Conservation (phyloP, 129 eudicot genomes). For the Tagetes patula region DNA sequence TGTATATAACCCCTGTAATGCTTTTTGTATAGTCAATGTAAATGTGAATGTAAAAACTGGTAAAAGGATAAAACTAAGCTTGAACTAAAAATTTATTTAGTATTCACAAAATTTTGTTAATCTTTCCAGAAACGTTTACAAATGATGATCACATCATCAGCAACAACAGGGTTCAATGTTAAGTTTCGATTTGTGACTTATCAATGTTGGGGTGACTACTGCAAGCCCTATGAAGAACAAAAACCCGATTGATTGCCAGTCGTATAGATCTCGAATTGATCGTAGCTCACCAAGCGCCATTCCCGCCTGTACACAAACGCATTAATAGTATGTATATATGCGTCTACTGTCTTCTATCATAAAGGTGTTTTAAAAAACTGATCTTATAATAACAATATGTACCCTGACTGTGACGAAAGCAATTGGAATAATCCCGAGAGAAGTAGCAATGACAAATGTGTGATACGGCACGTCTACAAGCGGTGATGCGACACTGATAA, state of each 20-base stretch:
- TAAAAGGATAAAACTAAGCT: no score
- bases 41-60: no score
- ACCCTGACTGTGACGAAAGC: conserved; percentile 74
- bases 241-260: conserved; percentile 63
- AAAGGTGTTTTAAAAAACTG: neutral
- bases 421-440: conserved; percentile 56
- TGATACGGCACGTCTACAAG: conserved; percentile 65
- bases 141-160: neutral
- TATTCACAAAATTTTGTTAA: no score
- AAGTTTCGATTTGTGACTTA: conserved; percentile 36
- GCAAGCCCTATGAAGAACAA: conserved; percentile 64
- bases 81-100: no score
- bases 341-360: neutral
- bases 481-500: conserved; percentile 66
- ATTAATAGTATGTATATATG: neutral
- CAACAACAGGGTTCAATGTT: neutral
- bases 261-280: conserved; percentile 74
- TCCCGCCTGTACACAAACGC: conserved; percentile 54
- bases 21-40: no score
- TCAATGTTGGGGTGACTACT: conserved; percentile 56
- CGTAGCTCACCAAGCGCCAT: conserved; percentile 76
- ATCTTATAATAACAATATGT: neutral
- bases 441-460: conserved; percentile 51
- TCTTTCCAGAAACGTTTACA: no score
- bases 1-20: no score